A percentile compares a stretch with the other conserved stretches of the same genome.
phyloP scores from a whole-genome alignment of 2,329 filamentous ascomycete genomes.

The Botrytis galanthina region DNA sequence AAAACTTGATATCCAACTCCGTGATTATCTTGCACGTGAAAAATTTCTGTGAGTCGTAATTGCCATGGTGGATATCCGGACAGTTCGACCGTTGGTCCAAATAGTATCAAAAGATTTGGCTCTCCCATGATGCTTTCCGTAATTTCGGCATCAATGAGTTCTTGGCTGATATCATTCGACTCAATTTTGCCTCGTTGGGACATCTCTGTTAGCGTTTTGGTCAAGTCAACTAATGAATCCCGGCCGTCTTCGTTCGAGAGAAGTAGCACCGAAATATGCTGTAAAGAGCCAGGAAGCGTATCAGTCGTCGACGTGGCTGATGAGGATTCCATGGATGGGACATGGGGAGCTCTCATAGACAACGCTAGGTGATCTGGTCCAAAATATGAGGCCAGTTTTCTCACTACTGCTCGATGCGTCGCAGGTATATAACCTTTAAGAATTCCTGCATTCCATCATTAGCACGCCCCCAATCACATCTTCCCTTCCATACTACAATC shows the following conservation, averaged over 20 bases:
- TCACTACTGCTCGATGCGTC: slow-evolving; percentile 73
- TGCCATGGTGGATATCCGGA: slow-evolving; percentile 97
- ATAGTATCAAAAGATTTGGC: slow-evolving; percentile 85
- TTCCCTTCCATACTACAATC: background rate
- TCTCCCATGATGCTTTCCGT: slow-evolving; percentile 77
- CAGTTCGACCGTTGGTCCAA: slow-evolving; percentile 78
- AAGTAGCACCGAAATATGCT: slow-evolving; percentile 63
- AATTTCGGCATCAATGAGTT: slow-evolving; percentile 87
- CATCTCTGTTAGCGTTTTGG: slow-evolving; percentile 92
- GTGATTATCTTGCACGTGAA: slow-evolving; percentile 71
- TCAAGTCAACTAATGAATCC: slow-evolving; percentile 92
- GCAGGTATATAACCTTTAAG: slow-evolving; percentile 88
- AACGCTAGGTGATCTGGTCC: slow-evolving; percentile 71
- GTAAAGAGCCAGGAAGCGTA: slow-evolving; percentile 39
- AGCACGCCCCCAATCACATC: background rate
- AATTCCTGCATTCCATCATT: slow-evolving; percentile 56
- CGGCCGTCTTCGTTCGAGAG: slow-evolving; percentile 86
- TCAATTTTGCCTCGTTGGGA: slow-evolving; percentile 82
- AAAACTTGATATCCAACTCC: slow-evolving; percentile 94
- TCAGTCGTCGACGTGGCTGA: slow-evolving; percentile 44
- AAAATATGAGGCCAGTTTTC: slow-evolving; percentile 85
- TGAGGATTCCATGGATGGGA: slow-evolving; percentile 55
- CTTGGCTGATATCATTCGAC: slow-evolving; percentile 75
- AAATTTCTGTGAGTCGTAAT: slow-evolving; percentile 91
- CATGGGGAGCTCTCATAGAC: slow-evolving; percentile 69